These are phyloP conservation scores for Chalciporus sphaerocephalus DNA, from an alignment of 768 basidiomycete species.

Conservation along the genomic window DNA sequence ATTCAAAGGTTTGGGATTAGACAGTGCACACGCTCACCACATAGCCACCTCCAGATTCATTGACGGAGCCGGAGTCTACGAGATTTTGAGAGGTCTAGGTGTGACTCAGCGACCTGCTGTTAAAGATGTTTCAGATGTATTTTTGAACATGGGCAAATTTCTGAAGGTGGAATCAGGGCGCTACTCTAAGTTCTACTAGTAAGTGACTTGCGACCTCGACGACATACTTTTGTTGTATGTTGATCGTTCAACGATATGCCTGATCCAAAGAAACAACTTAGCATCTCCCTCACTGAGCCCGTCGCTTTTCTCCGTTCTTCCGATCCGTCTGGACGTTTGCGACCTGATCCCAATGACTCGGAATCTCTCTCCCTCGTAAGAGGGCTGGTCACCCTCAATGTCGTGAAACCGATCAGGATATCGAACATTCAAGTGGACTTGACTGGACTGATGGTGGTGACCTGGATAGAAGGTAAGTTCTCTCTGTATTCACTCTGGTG, in stretches of 20 bases:
- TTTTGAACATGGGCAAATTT: too few species aligned
- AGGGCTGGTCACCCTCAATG: constrained; percentile 58
- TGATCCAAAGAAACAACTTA: constrained; percentile 40
- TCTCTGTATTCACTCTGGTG: constrained; percentile 32
- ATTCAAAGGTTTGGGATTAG: too few species aligned
- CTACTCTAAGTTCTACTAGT: too few species aligned
- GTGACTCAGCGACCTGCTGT: too few species aligned
- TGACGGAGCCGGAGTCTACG: too few species aligned
- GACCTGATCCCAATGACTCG: constrained; percentile 37
- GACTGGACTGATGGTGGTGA: constrained; percentile 59
- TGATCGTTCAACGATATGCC: constrained; percentile 16
- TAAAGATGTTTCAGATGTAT: too few species aligned
- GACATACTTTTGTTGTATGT: too few species aligned
- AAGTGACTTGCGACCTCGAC: too few species aligned
- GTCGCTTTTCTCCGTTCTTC: constrained; percentile 63
- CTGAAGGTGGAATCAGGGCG: too few species aligned
- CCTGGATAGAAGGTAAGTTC: constrained; percentile 94
- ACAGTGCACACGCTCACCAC: too few species aligned
- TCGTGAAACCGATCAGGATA: constrained; percentile 78
- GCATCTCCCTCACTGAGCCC: constrained; percentile 67
- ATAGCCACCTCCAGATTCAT: too few species aligned
- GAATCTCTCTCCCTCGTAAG: constrained; percentile 62
- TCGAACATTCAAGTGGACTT: constrained; percentile 82
- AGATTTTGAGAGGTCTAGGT: too few species aligned
- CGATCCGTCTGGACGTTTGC: constrained; percentile 41